Percentiles rank a stretch among this genome's conserved stretches.
phyloP scores from a whole-genome alignment of 805 yeast genomes.

The Candida ipomoeae region DNA sequence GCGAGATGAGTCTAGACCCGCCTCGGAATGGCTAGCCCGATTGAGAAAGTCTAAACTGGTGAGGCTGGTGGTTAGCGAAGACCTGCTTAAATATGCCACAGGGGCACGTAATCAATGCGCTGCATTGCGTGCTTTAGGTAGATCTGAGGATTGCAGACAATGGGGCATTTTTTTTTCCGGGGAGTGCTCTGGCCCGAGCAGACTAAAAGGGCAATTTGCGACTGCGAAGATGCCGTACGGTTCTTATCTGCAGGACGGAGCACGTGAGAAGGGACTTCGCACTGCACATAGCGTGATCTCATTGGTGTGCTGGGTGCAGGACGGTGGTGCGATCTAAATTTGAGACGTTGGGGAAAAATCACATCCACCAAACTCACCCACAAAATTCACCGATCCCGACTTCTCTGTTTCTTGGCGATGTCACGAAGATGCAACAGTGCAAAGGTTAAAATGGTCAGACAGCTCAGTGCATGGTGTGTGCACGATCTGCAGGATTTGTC shows the following conservation, averaged over 20 bases:
- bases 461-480: background rate
- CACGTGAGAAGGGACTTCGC: background rate
- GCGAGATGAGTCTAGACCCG: background rate
- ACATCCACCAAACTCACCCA: no score
- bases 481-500: background rate
- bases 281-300: background rate
- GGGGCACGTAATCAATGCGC: background rate
- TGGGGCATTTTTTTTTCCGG: background rate
- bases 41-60: background rate
- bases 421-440: no score
- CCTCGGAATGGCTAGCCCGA: background rate
- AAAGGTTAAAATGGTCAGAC: no score
- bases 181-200: background rate
- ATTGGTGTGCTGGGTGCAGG: no score
- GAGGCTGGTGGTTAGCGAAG: background rate
- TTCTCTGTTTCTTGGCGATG: no score
- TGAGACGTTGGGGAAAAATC: no score
- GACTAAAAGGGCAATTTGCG: background rate
- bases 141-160: background rate
- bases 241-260: background rate
- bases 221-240: background rate
- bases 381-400: no score
- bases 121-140: background rate
- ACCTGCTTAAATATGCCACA: background rate
- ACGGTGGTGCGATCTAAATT: no score